phyloP scores from a whole-genome alignment of 805 yeast species.

The Saturnispora ahearnii region DNA sequence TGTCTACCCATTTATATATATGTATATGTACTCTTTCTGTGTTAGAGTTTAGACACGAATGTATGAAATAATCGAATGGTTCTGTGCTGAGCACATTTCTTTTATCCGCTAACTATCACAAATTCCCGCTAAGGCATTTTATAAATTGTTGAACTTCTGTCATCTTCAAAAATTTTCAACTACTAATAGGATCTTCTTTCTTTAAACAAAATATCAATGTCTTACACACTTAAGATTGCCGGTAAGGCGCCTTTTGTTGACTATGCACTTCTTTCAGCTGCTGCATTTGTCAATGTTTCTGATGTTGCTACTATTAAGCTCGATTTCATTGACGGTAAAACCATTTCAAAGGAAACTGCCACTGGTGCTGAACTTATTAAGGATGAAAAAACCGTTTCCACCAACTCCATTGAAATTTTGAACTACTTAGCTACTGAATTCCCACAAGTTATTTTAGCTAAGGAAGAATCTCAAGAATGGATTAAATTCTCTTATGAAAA shows the following conservation, averaged over 20 bases:
- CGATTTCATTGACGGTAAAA: slow-evolving; percentile 66
- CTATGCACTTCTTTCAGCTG: slow-evolving; percentile 70
- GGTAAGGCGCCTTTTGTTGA: slow-evolving; percentile 82
- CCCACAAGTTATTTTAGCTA: slow-evolving; percentile 36
- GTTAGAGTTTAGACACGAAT: not conserved
- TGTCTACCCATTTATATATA: no score
- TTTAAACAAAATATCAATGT: slow-evolving; percentile 18
- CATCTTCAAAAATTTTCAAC: not conserved
- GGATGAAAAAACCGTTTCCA: slow-evolving; percentile 34
- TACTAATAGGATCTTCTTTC: not conserved
- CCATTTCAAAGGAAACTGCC: slow-evolving; percentile 35
- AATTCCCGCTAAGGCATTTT: no score
- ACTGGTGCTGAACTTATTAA: slow-evolving; percentile 36
- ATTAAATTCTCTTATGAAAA: slow-evolving; percentile 55
- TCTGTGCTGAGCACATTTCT: not conserved
- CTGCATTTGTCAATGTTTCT: slow-evolving; percentile 55
- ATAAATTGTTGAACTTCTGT: not conserved
- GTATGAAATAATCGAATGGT: not conserved
- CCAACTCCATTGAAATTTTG: slow-evolving; percentile 39
- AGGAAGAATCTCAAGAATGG: slow-evolving; percentile 49
- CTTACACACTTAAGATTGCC: slow-evolving; percentile 56
- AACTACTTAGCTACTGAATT: slow-evolving; percentile 41
- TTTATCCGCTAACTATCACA: not conserved
- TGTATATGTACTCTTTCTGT: not conserved
- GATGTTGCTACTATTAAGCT: slow-evolving; percentile 46